phyloP scores from a whole-genome alignment of 495 filamentous ascomycete species.

The Penicillium chermesinum region DNA sequence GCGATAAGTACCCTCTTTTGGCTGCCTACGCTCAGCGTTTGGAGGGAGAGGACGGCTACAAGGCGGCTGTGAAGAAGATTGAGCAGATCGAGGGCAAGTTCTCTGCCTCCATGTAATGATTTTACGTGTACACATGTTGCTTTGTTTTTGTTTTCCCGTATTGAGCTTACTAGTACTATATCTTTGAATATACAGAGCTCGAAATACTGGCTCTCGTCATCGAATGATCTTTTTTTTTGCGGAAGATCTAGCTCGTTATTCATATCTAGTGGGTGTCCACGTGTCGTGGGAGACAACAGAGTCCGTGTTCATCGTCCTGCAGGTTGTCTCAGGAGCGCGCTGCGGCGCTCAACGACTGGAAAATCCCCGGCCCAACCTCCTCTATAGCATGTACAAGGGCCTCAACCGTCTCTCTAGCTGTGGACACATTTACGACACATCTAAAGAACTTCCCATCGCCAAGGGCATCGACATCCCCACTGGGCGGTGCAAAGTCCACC shows the following conservation, averaged over 20 bases:
- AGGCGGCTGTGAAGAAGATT: slow-evolving; percentile 55
- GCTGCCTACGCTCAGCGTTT: slow-evolving; percentile 58
- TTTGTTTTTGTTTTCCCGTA: not conserved
- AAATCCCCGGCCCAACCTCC: slow-evolving; percentile 53
- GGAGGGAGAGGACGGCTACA: slow-evolving; percentile 57
- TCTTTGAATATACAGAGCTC: too few relatives aligned
- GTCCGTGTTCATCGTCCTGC: too few relatives aligned
- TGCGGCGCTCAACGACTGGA: slow-evolving; percentile 27
- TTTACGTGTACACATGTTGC: not conserved
- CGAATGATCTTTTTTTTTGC: too few relatives aligned
- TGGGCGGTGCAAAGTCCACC: slow-evolving; percentile 83
- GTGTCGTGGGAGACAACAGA: too few relatives aligned
- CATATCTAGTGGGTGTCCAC: too few relatives aligned
- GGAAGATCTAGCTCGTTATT: too few relatives aligned
- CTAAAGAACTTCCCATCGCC: slow-evolving; percentile 76
- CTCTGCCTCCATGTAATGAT: slow-evolving; percentile 31
- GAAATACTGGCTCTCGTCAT: too few relatives aligned
- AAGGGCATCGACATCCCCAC: slow-evolving; percentile 44
- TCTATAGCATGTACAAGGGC: slow-evolving; percentile 68
- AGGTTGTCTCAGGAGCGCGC: too few relatives aligned
- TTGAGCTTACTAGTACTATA: not conserved
- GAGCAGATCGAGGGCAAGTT: slow-evolving; percentile 56
- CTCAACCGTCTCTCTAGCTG: slow-evolving; percentile 67
- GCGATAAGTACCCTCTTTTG: slow-evolving; percentile 57
- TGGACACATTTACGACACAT: slow-evolving; percentile 79